Base-by-base conservation (phyloP, 2,329 filamentous ascomycete genomes). In the Penicillium sp. region DNA sequence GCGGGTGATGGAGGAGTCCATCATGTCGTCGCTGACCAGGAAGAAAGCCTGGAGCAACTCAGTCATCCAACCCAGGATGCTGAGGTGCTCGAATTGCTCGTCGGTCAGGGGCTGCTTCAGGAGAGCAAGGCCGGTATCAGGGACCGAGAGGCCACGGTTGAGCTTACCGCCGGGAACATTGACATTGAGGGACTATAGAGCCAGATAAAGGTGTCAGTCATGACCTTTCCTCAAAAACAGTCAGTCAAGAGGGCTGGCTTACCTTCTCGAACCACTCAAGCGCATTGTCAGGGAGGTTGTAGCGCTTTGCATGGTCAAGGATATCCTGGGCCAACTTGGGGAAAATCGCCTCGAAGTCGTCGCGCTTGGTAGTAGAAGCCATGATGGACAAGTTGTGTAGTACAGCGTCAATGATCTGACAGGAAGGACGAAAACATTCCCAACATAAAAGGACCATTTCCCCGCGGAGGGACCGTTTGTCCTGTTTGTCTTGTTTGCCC, bases 1-100 rank as follows among this genome's bases (percentile, higher is more conserved):
- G 59, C 94, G 92, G 55, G 94, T 99, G 76, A 96, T 94, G 75
- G 89, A 95, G 68, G 84, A 79, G 79, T 99, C 94, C 94, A 99
- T 99, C 70, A 99, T 97, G 76, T 99, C 94, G 79, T 99, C 94
- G 43, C 90, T 92, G 63, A 99, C 94, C 57, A 99, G 86, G 85
- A 99, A 97, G 83, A 97, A 97, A 64, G 94, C 93, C 80, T 99
- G 94, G 34, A 99, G 89, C 48, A 99, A 86, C 83, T 99, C 94
- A 61, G 95, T 96, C 84, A 96, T 86, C 94, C 94, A 99, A 71
- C 94, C 94, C 18, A 99, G 85, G 18, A 90, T 89, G 43, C 92
- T 90, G 46, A 93, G 82, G 66, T 90, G 82, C 81, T 95, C 94
- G 82, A 92, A 96, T 78, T 97, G 89, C 56, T 93, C 85, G 60